Base-by-base conservation (phyloP, 2,329 filamentous ascomycete genomes). In the Trichoderma gracile region DNA sequence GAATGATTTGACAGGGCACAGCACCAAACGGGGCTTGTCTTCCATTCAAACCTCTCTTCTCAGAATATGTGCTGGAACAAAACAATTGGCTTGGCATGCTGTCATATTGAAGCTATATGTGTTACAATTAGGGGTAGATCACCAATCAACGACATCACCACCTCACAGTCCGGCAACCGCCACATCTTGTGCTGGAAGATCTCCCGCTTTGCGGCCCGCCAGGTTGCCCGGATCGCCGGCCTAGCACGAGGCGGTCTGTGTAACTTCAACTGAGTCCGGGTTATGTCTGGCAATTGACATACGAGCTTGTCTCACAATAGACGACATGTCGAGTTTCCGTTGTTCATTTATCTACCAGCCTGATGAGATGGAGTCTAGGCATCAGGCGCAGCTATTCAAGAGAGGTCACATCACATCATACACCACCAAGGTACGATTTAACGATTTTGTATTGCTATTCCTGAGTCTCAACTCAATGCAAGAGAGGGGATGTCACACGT, bases 401-500 rank as follows among this genome's bases (percentile, higher is more conserved):
- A 42, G 15, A 19, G 3, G 2, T n/a, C 1, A 30, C 21, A 25
- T 50, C 21, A 59, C 56, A 2, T 10, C 25, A 17, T 9, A 25
- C 5, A 10, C 2, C 14, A n/a, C 15, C 27, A 9, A 12, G 21
- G 17, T 2, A 50, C 23, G 17, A 42, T 9, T 54, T 62, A 33
- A 62, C 15, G 33, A 19, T 57, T 57, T 54, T 65, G 33, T 63
- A 68, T 69, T 63, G 19, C 55, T 42, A 63, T 58, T 65, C 66
- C 68, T 67, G 46, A 58, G 25, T 57, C 56, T 56, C 38, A 45
- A 69, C 65, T 71, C 66, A 69, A 71, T 73, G 73, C 74, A 75
- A 77, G 76, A 78, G 76, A 77, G 75, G 75, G 74, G 75, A 76
- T 77, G 75, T 72, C 75, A 76, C 70, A 68, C 70, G 63, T 63